Base-by-base conservation (phyloP, 192 early-diverging fungal genomes). In the Phycomyces blakesleeanus region DNA sequence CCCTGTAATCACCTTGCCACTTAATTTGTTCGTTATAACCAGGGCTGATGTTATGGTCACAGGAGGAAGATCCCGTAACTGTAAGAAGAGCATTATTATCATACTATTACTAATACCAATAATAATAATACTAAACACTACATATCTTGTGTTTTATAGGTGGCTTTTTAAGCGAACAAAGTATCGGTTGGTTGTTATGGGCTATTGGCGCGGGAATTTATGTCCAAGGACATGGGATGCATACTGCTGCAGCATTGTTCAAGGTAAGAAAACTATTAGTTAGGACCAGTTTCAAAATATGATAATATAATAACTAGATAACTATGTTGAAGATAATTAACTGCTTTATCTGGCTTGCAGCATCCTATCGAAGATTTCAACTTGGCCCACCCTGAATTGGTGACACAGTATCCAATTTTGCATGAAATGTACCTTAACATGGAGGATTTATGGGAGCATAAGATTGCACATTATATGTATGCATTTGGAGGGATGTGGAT, bases 381-480 rank as follows among this genome's bases (percentile, higher is more conserved):
- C n/a, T 15, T 18, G 20, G 63, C 41, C 10, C 38, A 78, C 40
- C 74, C 67, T 0, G 63, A 76, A 20, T 53, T 78, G 6, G 69
- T 73, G 29, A 55, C 51, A 7, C 58, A 64, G 47, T 75, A 76
- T 40, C 77, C 77, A 9, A 63, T 61, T 2, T 0, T 78, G 3
- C 26, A 65, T 9, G 55, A 76, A 12, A 78, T 78, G 10, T 82
- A 82, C n/a, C 39, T 73, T 29, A 56, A 79, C 25, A 82, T 82
- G 59, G 69, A 75, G 34, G 73, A 79, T 51, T 59, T 67, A n/a
- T 82, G 75, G 77, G 80, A 82, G 37, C 80, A 82, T 42, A 68
- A 55, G 6, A 64, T 79, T 51, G 78, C 75, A 1, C 80, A 82
- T 64, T 82, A 82, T 25, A 73, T 82, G 72, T 82, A 82, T 63